Base-by-base conservation (phyloP, 106 monocot species). In the Triglochin maritima region DNA sequence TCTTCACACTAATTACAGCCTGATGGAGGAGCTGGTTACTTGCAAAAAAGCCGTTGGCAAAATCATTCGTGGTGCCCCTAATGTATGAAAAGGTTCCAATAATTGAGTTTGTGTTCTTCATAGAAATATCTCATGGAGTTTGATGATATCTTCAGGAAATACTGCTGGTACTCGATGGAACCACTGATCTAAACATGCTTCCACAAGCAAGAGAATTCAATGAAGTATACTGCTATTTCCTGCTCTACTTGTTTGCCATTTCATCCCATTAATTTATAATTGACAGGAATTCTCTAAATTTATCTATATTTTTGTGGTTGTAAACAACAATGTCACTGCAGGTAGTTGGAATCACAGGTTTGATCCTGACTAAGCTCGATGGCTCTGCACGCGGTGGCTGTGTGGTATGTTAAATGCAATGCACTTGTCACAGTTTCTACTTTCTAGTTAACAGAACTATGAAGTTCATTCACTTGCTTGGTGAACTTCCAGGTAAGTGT, bases 161-260 rank as follows among this genome's bases (percentile, higher is more conserved):
- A 57, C 79, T 94, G 80, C 77, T 90, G 17, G 94, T 94, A 59
- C 80, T 94, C 29, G 94, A 94, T 83, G 94, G 94, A 11, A 94
- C 94, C 55, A 94, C 90, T 46, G 90, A 89, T 54, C 74, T 94
- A 70, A 94, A 94, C 76, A 85, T 94, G 94, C 85, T 94, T 66
- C 87, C 82, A 56, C 94, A 94, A 61, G 94, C 94, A 41, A 90
- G 90, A 81, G 94, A 94, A 67, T 94, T 94, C 69, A 90, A 94
- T 83, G 94, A 94, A 47, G 94, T 94, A 78, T 3, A 46, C 49
- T 69, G 66, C 66, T 60, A 29, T 44, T 55, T 54, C 9, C 2
- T 52, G 29, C 46, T 42, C 9, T 73, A 49, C 12, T 63, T 42
- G 52, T 49, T 63, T n/a, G 15, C 2, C 16, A 43, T 43, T 17